Base-by-base conservation (phyloP, 139 green algal genomes). In the Micractinium conductrix region DNA sequence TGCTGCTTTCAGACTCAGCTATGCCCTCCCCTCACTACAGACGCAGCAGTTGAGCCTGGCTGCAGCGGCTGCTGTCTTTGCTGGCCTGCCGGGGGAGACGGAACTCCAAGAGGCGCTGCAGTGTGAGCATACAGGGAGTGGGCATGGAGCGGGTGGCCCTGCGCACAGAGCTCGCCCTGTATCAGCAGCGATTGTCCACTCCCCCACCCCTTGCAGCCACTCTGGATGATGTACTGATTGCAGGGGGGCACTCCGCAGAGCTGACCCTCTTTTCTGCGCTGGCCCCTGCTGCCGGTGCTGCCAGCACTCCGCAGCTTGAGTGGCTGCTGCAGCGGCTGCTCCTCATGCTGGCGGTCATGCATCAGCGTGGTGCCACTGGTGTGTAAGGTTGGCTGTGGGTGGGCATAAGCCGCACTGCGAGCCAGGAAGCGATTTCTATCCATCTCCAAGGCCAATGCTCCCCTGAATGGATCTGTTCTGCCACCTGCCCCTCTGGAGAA, bases 261-360 rank as follows among this genome's bases (percentile, higher is more conserved):
- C 35, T 72, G 65, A 33, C 65, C 12, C n/a, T 72, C 33, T 33
- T 72, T 37, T 33, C 65, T 28, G 65, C 28, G 65, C 65, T 72
- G 65, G 65, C 65, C 5, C 65, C 65, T 22, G 4, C 14, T 14
- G 65, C 65, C 35, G 10, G 21, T 17, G 9, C 21, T 33, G 65
- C 65, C 65, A 72, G 33, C 65, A 72, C 33, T 33, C 14, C 35
- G 33, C 65, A 72, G 65, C 65, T 72, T 33, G 65, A 72, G 65
- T 72, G 65, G 65, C 65, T 72, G n/a, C 35, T 72, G 65, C 65
- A 72, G 33, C 65, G n/a, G 21, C 35, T 40, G n/a, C 65, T 72
- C n/a, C 65, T 72, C 65, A 72, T 72, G 14, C 65, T 72, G 33
- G 65, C 65, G 6, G 65, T 22, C 14, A 40, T 72, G 65, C 58